Evolutionary conservation across 1,139 yeast species (phyloP).

Genomic region (Protomyces macrosporus): DNA sequence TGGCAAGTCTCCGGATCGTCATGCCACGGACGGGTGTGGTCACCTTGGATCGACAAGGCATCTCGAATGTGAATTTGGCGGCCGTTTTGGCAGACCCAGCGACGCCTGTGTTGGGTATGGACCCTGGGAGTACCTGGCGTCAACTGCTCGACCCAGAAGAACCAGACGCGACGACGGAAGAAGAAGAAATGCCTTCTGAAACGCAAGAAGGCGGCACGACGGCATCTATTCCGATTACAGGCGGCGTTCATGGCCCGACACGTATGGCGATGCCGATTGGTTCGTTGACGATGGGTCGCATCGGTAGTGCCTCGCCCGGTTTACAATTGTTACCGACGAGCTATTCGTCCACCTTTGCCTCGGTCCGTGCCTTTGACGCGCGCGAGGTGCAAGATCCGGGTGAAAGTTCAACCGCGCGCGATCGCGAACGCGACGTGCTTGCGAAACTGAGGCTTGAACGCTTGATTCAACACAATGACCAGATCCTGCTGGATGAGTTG

Average conservation of each 20-base stretch:
- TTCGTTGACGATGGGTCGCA: not conserved
- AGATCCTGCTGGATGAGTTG: slow-evolving; percentile 4
- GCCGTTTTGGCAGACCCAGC: slow-evolving; percentile 21
- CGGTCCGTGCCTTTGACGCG: not conserved
- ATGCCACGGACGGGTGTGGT: slow-evolving; percentile 17
- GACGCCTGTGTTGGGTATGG: slow-evolving; percentile 20
- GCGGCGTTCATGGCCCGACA: not conserved
- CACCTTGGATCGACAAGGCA: slow-evolving; percentile 17
- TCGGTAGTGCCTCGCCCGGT: not conserved
- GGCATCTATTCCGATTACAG: not conserved
- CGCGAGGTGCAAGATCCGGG: not conserved
- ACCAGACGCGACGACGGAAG: not conserved
- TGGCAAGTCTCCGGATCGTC: slow-evolving; percentile 9
- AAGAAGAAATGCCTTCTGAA: not conserved
- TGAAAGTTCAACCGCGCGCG: not conserved
- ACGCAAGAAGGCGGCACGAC: not conserved
- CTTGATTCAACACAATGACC: not conserved
- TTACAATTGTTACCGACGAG: not conserved
- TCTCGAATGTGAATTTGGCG: slow-evolving; percentile 15
- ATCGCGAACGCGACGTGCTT: not conserved
- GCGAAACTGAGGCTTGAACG: not conserved
- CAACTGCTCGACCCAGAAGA: not conserved
- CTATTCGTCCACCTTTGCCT: not conserved
- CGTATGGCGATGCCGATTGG: too few species aligned
- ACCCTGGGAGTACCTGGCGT: slow-evolving; percentile 14